Conservation (phyloP, 805 yeast genomes). For the Cyberlindnera lachancei region DNA sequence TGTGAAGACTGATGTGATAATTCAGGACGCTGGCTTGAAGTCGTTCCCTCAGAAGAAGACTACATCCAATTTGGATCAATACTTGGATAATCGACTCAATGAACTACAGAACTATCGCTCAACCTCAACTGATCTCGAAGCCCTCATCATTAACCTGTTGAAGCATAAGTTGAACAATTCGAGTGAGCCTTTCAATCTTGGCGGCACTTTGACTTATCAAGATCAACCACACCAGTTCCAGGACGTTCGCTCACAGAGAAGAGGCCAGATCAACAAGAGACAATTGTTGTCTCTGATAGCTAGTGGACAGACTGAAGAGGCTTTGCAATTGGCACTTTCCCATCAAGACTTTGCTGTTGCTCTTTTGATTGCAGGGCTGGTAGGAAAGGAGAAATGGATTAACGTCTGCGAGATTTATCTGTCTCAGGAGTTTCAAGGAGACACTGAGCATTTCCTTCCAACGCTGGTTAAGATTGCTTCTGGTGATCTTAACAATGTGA, state of each 20-base stretch:
- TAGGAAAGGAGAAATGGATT: constrained; percentile 55
- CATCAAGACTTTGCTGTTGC: constrained; percentile 75
- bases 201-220: constrained; percentile 14
- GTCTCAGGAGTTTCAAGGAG: constrained; percentile 36
- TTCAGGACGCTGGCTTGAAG: constrained; percentile 26
- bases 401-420: constrained; percentile 52
- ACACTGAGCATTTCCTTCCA: constrained; percentile 39
- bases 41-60: constrained; percentile 28
- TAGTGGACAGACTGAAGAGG: constrained; percentile 63
- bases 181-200: constrained; percentile 14
- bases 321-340: constrained; percentile 53
- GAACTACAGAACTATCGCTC: constrained; percentile 15
- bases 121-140: constrained; percentile 59
- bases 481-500: constrained; percentile 50
- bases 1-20: constrained; percentile 24
- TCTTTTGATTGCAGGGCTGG: constrained; percentile 56
- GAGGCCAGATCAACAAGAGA: constrained; percentile 20
- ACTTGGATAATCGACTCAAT: constrained; percentile 17
- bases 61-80: constrained; percentile 20
- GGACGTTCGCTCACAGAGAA: neutral
- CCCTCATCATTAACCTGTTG: constrained; percentile 44
- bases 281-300: constrained; percentile 48
- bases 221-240: constrained; percentile 11
- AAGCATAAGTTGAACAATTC: constrained; percentile 17
- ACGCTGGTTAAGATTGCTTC: constrained; percentile 54